Base-by-base conservation (phyloP, 768 basidiomycete genomes). In the Paxillus ammoniavirescens region DNA sequence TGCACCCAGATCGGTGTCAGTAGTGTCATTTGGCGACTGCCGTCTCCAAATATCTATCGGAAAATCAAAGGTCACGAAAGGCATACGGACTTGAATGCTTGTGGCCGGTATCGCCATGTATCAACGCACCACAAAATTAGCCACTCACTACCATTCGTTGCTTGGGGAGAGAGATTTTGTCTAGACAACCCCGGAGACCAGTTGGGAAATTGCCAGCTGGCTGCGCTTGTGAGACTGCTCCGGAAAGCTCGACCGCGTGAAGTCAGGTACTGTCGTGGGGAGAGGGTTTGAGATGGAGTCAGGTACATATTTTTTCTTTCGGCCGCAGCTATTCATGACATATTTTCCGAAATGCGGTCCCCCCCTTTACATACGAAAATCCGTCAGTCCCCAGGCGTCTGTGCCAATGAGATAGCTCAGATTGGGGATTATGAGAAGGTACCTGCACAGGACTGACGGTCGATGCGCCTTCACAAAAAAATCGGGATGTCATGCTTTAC, bases 111-210 rank as follows among this genome's bases (percentile, higher is more conserved):
- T 61, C 45, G 44, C 47, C 50, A 54, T 33, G 43, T 26, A 26
- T 37, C 37, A 42, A 54, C 54, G 37, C 55, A 41, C 30, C 26
- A 26, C 35, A 26, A 51, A 47, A 48, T 57, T 15, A 61, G 41
- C 12, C 42, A 40, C 50, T 53, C 44, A 53, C 42, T 8, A 40
- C 55, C 49, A n/a, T 49, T 17, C 26, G 26, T 38, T 37, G 36
- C 35, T 47, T 52, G 58, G 23, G 35, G 30, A 41, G 30, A 43
- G 35, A 31, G 46, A 28, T 49, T 48, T 61, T 54, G 59, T 38
- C 46, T 55, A n/a, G 26, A 31, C 55, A 44, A 61, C 58, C 54
- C 28, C 28, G 37, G 43, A n/a, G 37, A 41, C 37, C 17, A 31
- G 40, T 26, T 30, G 40, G 30, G 47, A 55, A 50, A 49, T 56